Evolutionary conservation across 345 rosid genomes (phyloP).

Genomic region (Brassica napus): DNA sequence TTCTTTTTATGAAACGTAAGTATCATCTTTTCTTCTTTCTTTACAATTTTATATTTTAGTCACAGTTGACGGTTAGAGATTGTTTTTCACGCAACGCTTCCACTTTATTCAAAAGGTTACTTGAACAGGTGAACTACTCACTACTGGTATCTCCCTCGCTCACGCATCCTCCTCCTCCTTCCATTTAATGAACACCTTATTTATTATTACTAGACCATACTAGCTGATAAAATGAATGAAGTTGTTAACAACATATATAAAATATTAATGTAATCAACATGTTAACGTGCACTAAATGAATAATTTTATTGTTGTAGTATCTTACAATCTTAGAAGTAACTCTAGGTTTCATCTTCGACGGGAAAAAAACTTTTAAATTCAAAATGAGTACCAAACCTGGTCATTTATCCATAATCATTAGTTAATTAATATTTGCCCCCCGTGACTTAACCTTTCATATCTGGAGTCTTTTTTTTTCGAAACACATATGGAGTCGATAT

Average conservation of each 20-base stretch:
- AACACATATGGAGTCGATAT: background rate
- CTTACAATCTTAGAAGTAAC: background rate
- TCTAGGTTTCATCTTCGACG: background rate
- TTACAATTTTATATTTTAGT: background rate
- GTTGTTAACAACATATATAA: background rate
- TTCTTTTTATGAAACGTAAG: conserved; percentile 13
- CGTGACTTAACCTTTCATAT: background rate
- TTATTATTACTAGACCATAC: background rate
- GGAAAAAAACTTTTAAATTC: background rate
- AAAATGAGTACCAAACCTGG: background rate
- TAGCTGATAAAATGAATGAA: background rate
- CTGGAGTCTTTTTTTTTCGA: background rate
- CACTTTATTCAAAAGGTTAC: conserved; percentile 35
- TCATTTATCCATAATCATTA: background rate
- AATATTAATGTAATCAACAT: background rate
- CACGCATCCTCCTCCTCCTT: conserved; percentile 25
- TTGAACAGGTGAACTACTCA: conserved; percentile 23
- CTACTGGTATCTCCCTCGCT: conserved; percentile 12
- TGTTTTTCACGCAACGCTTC: conserved; percentile 32
- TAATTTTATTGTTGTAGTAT: background rate
- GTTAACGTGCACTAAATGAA: background rate
- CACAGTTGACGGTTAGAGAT: conserved; percentile 28
- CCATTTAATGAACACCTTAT: conserved; percentile 5
- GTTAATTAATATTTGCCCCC: background rate
- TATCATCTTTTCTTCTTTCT: background rate